Conservation (phyloP, 2,329 filamentous ascomycete genomes). For the Colletotrichum plurivorum region DNA sequence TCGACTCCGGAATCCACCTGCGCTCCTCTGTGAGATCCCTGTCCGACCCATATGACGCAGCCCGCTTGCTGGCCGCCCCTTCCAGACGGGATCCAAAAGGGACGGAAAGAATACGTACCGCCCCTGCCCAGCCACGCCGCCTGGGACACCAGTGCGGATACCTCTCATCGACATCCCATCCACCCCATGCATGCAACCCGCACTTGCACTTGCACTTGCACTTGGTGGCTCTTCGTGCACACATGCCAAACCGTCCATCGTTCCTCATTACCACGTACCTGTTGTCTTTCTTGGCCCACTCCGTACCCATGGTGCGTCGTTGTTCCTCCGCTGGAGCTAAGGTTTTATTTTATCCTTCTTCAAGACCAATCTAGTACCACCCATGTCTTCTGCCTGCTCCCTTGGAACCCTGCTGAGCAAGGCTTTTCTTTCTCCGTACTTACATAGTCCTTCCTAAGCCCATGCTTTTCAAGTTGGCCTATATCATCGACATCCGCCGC, state of each 20-base stretch:
- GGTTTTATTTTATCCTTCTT: slow-evolving; percentile 54
- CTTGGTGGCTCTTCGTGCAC: slow-evolving; percentile 45
- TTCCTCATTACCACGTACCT: slow-evolving; percentile 29
- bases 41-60: slow-evolving; percentile 48
- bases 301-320: slow-evolving; percentile 51
- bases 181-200: slow-evolving; percentile 50
- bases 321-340: slow-evolving; percentile 50
- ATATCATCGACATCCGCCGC: slow-evolving; percentile 31
- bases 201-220: slow-evolving; percentile 46
- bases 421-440: slow-evolving; percentile 42
- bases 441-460: slow-evolving; percentile 47
- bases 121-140: slow-evolving; percentile 36
- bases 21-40: slow-evolving; percentile 52
- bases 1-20: slow-evolving; percentile 32
- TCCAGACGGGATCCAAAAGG: slow-evolving; percentile 35
- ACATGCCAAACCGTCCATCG: slow-evolving; percentile 43
- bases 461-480: slow-evolving; percentile 35
- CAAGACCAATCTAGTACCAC: slow-evolving; percentile 49
- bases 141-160: slow-evolving; percentile 36
- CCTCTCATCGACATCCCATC: slow-evolving; percentile 40
- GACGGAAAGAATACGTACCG: slow-evolving; percentile 29
- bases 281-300: slow-evolving; percentile 52
- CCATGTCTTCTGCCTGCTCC: slow-evolving; percentile 50
- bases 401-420: slow-evolving; percentile 45
- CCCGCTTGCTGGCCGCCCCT: slow-evolving; percentile 34